These are phyloP conservation scores for Colletotrichum ledebouriae DNA, from an alignment of 2,329 filamentous ascomycete species.

Conservation along the genomic window DNA sequence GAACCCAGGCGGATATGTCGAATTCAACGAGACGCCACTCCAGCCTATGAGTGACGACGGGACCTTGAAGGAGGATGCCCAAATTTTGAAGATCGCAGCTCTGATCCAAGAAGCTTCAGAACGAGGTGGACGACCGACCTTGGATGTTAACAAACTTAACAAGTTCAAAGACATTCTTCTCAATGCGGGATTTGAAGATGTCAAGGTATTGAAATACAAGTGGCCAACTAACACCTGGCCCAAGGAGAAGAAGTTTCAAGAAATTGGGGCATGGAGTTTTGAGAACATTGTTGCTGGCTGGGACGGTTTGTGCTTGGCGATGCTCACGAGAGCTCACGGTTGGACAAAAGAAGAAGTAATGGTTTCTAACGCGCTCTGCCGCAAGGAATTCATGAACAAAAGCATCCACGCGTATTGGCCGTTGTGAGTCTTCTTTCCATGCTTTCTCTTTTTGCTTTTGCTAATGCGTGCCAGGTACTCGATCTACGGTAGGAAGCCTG, in stretches of 20 bases:
- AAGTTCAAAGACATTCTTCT: neutral
- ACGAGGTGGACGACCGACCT: neutral
- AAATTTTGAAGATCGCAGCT: conserved; percentile 43
- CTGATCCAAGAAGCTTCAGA: conserved; percentile 46
- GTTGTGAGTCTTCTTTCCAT: neutral
- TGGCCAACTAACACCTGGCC: conserved; percentile 29
- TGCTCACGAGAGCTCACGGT: neutral
- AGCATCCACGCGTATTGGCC: conserved; percentile 11
- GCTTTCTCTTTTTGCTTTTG: too few relatives aligned
- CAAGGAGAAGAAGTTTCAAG: neutral
- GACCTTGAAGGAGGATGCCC: conserved; percentile 47
- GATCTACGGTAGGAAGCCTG: conserved; percentile 9
- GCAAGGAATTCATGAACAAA: conserved; percentile 14
- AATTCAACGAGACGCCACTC: conserved; percentile 58
- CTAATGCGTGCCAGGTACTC: conserved; percentile 6
- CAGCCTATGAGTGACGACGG: conserved; percentile 57
- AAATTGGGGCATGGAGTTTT: neutral
- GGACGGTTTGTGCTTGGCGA: conserved; percentile 10
- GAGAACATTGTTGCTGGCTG: conserved; percentile 5
- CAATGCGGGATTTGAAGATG: neutral
- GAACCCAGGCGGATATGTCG: conserved; percentile 59
- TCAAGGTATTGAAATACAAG: conserved; percentile 1
- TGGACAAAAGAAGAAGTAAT: conserved; percentile 8
- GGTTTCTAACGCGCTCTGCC: neutral
- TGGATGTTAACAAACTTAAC: neutral